Conservation (phyloP, 805 yeast species). For the Metschnikowia lachancei region DNA sequence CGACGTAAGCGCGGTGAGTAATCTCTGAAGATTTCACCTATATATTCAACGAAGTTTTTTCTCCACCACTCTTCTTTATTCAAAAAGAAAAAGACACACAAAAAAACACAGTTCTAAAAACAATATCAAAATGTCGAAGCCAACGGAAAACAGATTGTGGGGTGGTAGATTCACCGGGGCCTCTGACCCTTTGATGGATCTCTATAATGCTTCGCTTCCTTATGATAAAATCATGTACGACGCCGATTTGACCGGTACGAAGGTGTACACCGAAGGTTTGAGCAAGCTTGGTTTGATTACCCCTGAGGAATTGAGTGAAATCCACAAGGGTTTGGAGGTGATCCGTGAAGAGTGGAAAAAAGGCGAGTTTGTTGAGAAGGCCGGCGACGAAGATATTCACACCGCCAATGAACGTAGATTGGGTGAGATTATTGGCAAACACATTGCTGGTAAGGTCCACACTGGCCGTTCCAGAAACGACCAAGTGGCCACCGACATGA, state of each 20-base stretch:
- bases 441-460: conserved; percentile 95
- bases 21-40: conserved; percentile 15
- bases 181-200: conserved; percentile 95
- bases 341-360: conserved; percentile 82
- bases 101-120: neutral
- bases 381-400: conserved; percentile 96
- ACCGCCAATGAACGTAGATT: conserved; percentile 97
- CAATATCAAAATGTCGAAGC: conserved; percentile 27
- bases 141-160: conserved; percentile 80
- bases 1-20: conserved; percentile 25
- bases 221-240: conserved; percentile 93
- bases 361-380: conserved; percentile 65
- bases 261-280: conserved; percentile 86
- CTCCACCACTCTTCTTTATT: neutral
- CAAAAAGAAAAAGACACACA: neutral
- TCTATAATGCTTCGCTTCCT: conserved; percentile 94
- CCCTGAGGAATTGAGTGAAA: conserved; percentile 67
- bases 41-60: neutral
- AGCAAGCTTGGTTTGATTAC: conserved; percentile 74
- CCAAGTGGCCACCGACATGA: conserved; percentile 99
- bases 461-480: conserved; percentile 99
- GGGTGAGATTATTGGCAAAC: conserved; percentile 92
- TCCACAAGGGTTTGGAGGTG: conserved; percentile 75
- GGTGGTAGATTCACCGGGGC: conserved; percentile 98
- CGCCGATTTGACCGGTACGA: conserved; percentile 92